Evolutionary conservation across 1,284 basidiomycete species (phyloP).

Genomic region (Xerocomus amazonicus): DNA sequence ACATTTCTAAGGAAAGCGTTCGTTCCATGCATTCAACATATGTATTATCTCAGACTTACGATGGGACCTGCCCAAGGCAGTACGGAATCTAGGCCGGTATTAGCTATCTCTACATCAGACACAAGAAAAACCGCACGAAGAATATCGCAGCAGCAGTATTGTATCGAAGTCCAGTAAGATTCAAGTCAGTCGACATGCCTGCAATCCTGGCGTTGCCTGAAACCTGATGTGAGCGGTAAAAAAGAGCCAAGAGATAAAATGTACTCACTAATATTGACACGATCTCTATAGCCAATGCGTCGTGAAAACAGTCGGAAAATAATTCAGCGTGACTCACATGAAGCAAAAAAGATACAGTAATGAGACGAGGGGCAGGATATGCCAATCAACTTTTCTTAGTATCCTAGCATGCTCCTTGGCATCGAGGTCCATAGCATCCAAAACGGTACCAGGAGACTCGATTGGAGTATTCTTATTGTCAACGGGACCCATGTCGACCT

Average conservation of each 20-base stretch:
- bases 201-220: constrained; percentile 28
- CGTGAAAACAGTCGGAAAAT: neutral
- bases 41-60: constrained; percentile 31
- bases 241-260: neutral
- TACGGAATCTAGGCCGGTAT: constrained; percentile 36
- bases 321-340: constrained; percentile 35
- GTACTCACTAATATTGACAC: constrained; percentile 27
- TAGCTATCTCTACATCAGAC: neutral
- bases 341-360: constrained; percentile 54
- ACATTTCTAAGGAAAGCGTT: constrained; percentile 34
- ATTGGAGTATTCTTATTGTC: neutral
- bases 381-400: constrained; percentile 44
- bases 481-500: neutral
- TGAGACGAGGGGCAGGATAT: constrained; percentile 45
- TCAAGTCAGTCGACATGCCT: constrained; percentile 38
- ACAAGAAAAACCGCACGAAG: constrained; percentile 33
- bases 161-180: constrained; percentile 38
- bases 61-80: constrained; percentile 42
- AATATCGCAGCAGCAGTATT: constrained; percentile 44
- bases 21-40: neutral
- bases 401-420: constrained; percentile 33
- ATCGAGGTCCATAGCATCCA: constrained; percentile 6
- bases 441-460: neutral
- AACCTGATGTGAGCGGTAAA: neutral
- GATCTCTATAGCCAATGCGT: constrained; percentile 26